A percentile compares a stretch with the other conserved stretches of the same genome.
These are phyloP conservation scores for Anthracocystis panici-leucophaei DNA, from an alignment of 1,284 basidiomycete genomes.

Conservation along the genomic window DNA sequence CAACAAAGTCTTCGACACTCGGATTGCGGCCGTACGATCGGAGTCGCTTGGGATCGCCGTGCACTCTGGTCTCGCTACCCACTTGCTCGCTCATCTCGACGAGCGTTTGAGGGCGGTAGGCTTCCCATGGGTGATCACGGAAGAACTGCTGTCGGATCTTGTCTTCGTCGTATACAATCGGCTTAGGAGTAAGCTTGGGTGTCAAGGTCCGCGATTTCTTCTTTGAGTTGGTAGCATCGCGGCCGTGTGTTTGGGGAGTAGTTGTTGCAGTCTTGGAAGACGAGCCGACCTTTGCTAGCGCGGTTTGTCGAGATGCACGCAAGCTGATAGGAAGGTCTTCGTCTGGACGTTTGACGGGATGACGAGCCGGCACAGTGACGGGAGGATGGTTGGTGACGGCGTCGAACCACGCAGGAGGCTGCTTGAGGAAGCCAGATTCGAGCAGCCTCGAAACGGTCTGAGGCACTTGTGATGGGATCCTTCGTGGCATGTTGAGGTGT, in stretches of 20 bases:
- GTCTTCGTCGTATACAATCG: slow-evolving; percentile 87
- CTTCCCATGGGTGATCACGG: slow-evolving; percentile 94
- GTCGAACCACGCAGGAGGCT: slow-evolving; percentile 85
- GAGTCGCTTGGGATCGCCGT: slow-evolving; percentile 74
- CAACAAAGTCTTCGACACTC: slow-evolving; percentile 85
- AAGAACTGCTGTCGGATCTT: slow-evolving; percentile 90
- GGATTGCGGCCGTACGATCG: slow-evolving; percentile 75
- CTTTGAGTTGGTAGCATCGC: slow-evolving; percentile 52
- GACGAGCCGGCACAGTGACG: slow-evolving; percentile 81
- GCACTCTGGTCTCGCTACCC: slow-evolving; percentile 74
- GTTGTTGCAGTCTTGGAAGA: slow-evolving; percentile 29
- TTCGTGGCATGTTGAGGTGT: slow-evolving; percentile 77
- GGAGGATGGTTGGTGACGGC: slow-evolving; percentile 90
- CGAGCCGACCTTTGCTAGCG: slow-evolving; percentile 20
- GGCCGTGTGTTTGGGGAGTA: slow-evolving; percentile 21
- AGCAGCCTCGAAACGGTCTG: slow-evolving; percentile 86
- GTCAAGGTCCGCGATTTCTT: slow-evolving; percentile 71
- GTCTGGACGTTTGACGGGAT: slow-evolving; percentile 75
- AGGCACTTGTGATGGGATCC: slow-evolving; percentile 88
- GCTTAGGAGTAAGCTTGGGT: slow-evolving; percentile 74
- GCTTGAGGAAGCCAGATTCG: slow-evolving; percentile 77
- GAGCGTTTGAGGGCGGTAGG: slow-evolving; percentile 82
- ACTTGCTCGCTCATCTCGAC: slow-evolving; percentile 75
- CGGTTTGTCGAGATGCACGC: slow-evolving; percentile 19
- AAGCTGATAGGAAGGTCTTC: slow-evolving; percentile 61